Conservation (phyloP, 1,284 basidiomycete species). For the Ceratobasidium theobromae region DNA sequence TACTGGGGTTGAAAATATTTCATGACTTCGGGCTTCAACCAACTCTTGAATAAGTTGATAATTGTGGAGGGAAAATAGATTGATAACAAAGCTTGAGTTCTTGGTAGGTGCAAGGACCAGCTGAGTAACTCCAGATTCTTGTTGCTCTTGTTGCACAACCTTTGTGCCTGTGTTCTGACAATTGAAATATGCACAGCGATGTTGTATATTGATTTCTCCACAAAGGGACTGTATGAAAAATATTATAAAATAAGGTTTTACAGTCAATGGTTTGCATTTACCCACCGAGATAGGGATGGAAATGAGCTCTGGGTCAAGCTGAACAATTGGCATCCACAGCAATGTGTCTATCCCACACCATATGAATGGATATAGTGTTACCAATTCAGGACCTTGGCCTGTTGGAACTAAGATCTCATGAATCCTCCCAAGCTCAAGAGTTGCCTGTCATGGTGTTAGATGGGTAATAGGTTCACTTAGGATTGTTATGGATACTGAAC, state of each 20-base stretch:
- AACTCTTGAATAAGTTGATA: neutral
- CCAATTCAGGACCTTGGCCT: neutral
- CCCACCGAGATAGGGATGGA: neutral
- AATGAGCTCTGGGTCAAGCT: neutral
- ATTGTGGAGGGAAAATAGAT: constrained; percentile 4
- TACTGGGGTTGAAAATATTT: too few species aligned
- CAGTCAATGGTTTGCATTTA: neutral
- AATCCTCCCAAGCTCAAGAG: neutral
- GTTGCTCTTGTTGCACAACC: neutral
- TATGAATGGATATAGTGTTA: neutral
- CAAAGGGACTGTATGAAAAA: neutral
- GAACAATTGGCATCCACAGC: neutral
- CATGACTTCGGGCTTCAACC: too few species aligned
- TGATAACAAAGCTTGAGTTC: neutral
- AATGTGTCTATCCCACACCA: neutral
- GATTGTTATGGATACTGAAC: too few species aligned
- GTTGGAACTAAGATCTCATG: neutral
- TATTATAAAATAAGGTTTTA: neutral
- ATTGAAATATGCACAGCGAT: neutral
- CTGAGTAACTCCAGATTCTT: neutral
- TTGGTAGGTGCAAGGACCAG: neutral
- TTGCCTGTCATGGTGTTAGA: too few species aligned
- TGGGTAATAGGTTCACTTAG: too few species aligned
- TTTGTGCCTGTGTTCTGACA: neutral
- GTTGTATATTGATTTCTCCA: neutral